A percentile compares a stretch with the other conserved stretches of the same genome.
phyloP scores from a whole-genome alignment of 176 grass and related monocot genomes.

The Puccinellia tenuiflora region DNA sequence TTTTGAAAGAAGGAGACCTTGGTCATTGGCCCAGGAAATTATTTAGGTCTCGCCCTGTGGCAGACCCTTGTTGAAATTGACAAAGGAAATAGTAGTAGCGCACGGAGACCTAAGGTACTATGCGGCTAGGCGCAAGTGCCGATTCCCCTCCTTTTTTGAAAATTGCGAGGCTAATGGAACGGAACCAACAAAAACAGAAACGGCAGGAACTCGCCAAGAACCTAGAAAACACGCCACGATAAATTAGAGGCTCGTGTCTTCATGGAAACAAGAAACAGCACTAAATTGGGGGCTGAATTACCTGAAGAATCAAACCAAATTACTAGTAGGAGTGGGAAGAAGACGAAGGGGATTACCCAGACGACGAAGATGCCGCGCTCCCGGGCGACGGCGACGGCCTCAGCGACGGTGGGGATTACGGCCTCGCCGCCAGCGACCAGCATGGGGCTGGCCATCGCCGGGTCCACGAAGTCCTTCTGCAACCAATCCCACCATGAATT shows the following conservation, averaged over 20 bases:
- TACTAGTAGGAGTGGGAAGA: background rate
- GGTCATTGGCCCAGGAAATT: background rate
- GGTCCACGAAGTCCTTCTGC: slow-evolving; percentile 64
- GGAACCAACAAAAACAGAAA: background rate
- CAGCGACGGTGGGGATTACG: slow-evolving; percentile 31
- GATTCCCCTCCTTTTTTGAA: background rate
- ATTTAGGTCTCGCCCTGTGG: background rate
- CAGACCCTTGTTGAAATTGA: background rate
- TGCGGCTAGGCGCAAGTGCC: no score
- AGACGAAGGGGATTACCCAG: slow-evolving; percentile 33
- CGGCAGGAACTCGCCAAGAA: background rate
- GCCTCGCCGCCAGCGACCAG: slow-evolving; percentile 44
- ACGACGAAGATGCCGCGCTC: slow-evolving; percentile 61
- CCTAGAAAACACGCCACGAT: no score
- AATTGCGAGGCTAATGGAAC: background rate
- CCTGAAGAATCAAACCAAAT: background rate
- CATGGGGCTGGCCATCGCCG: slow-evolving; percentile 48
- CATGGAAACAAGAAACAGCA: no score
- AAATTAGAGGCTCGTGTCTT: no score
- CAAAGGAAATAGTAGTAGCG: background rate
- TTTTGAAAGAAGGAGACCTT: background rate
- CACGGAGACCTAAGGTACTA: background rate
- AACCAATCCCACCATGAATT: no score
- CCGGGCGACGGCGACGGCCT: slow-evolving; percentile 49
- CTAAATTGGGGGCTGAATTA: background rate